Conservation (phyloP, 169 alveolate genomes). For the Cryptosporidium tyzzeri region DNA sequence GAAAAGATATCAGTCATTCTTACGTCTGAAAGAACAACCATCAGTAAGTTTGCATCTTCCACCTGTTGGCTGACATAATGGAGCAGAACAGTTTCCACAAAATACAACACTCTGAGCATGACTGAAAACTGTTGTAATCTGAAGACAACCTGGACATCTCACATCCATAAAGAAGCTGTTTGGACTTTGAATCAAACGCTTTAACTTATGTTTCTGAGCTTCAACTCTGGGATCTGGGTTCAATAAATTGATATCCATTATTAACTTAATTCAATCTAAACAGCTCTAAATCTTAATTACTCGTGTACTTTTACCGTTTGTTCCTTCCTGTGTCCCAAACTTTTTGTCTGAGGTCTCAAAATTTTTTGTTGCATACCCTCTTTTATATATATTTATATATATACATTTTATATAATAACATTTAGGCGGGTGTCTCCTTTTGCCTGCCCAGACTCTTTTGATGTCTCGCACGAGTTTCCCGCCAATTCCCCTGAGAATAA, state of each 20-base stretch:
- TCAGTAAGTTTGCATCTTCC: constrained; percentile 95
- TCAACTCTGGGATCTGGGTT: constrained; percentile 95
- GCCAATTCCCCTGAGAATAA: not conserved
- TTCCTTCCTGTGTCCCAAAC: constrained; percentile 16
- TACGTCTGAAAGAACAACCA: constrained; percentile 95
- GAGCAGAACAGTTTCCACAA: constrained; percentile 94
- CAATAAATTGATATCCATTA: constrained; percentile 96
- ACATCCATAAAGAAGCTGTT: constrained; percentile 98
- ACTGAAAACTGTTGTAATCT: constrained; percentile 94
- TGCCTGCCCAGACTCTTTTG: not conserved
- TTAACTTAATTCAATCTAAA: constrained; percentile 15
- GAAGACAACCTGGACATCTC: constrained; percentile 96
- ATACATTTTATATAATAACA: not conserved
- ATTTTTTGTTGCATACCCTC: not conserved
- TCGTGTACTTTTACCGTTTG: not conserved
- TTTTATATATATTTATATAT: not conserved
- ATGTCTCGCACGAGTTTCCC: not conserved
- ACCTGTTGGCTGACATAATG: constrained; percentile 97
- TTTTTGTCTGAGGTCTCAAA: constrained; percentile 15
- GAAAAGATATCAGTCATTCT: constrained; percentile 82
- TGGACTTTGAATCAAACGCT: constrained; percentile 97
- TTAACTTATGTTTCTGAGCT: constrained; percentile 94
- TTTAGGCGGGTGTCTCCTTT: constrained; percentile 3
- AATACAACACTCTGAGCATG: constrained; percentile 95
- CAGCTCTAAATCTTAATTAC: constrained; percentile 38